A percentile compares a stretch with the other conserved stretches of the same genome.
These are phyloP conservation scores for Lipomyces yarrowii DNA, from an alignment of 1,139 yeast genomes.

Conservation along the genomic window DNA sequence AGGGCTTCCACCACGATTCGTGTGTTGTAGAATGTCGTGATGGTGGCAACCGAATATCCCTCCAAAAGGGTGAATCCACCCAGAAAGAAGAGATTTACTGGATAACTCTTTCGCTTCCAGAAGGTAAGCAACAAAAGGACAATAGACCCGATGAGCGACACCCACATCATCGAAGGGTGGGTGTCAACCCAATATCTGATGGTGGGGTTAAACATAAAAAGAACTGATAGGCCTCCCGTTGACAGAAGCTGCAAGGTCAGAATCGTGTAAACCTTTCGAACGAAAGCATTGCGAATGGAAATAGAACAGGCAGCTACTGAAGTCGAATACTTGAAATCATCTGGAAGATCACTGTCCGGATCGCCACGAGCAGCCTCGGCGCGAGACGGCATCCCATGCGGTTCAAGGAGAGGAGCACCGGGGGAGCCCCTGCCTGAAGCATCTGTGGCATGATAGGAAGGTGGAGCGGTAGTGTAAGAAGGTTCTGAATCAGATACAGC, in stretches of 20 bases:
- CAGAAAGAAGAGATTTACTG: constrained; percentile 60
- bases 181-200: constrained; percentile 61
- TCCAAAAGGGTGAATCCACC: constrained; percentile 73
- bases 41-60: constrained; percentile 70
- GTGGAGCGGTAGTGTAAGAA: constrained; percentile 8
- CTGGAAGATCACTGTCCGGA: constrained; percentile 40
- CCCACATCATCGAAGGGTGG: constrained; percentile 63
- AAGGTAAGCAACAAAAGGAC: constrained; percentile 64
- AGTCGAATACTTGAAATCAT: constrained; percentile 83
- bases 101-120: constrained; percentile 65
- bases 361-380: constrained; percentile 14
- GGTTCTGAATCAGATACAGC: background rate
- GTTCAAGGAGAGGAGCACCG: constrained; percentile 22
- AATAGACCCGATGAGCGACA: constrained; percentile 60
- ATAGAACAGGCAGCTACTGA: constrained; percentile 78
- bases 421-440: constrained; percentile 6
- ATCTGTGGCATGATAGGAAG: constrained; percentile 10
- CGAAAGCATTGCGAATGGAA: constrained; percentile 71
- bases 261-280: constrained; percentile 77
- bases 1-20: constrained; percentile 71
- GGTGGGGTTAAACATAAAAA: constrained; percentile 53
- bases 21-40: constrained; percentile 66
- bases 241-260: constrained; percentile 63
- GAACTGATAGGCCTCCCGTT: constrained; percentile 62
- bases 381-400: constrained; percentile 13